Percentiles rank a stretch among this genome's conserved stretches.
These are phyloP conservation scores for Pythium dissimile DNA, from an alignment of 352 stramenopile genomes.

Conservation along the genomic window DNA sequence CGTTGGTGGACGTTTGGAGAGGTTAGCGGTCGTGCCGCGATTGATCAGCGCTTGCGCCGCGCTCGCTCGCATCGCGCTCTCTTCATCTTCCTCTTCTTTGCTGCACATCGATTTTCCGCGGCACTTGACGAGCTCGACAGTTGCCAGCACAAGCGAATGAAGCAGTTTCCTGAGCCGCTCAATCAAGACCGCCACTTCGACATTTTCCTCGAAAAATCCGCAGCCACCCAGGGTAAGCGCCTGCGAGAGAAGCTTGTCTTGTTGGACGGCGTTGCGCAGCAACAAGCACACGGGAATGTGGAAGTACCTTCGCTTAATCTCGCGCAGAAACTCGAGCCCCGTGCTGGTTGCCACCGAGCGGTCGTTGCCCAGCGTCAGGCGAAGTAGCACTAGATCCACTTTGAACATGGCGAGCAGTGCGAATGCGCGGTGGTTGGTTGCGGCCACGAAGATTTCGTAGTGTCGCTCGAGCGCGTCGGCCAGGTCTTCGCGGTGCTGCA, in stretches of 20 bases:
- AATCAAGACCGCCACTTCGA: slow-evolving; percentile 33
- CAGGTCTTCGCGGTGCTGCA: slow-evolving; percentile 59
- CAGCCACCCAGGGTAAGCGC: slow-evolving; percentile 53
- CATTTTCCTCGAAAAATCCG: slow-evolving; percentile 55
- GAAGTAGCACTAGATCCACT: slow-evolving; percentile 56
- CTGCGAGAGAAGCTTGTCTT: slow-evolving; percentile 44
- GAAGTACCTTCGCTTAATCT: slow-evolving; percentile 58
- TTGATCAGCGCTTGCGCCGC: slow-evolving; percentile 36
- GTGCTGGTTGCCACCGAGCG: slow-evolving; percentile 46
- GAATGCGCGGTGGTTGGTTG: slow-evolving; percentile 60
- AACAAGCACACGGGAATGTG: slow-evolving; percentile 50
- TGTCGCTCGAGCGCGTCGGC: slow-evolving; percentile 56
- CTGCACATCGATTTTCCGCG: slow-evolving; percentile 19
- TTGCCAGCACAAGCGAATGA: slow-evolving; percentile 48
- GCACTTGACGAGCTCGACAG: slow-evolving; percentile 46
- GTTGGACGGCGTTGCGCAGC: slow-evolving; percentile 14
- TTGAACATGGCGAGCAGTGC: slow-evolving; percentile 60
- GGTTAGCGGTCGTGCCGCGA: slow-evolving; percentile 17
- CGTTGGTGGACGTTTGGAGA: slow-evolving; percentile 23
- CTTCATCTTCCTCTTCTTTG: slow-evolving; percentile 28
- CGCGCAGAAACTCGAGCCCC: slow-evolving; percentile 45
- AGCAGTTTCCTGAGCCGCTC: slow-evolving; percentile 49
- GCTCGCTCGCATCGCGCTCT: slow-evolving; percentile 19
- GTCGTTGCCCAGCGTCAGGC: slow-evolving; percentile 50
- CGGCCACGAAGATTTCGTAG: slow-evolving; percentile 67